Conservation (phyloP, 2,329 filamentous ascomycete species). For the Alternaria dauci region DNA sequence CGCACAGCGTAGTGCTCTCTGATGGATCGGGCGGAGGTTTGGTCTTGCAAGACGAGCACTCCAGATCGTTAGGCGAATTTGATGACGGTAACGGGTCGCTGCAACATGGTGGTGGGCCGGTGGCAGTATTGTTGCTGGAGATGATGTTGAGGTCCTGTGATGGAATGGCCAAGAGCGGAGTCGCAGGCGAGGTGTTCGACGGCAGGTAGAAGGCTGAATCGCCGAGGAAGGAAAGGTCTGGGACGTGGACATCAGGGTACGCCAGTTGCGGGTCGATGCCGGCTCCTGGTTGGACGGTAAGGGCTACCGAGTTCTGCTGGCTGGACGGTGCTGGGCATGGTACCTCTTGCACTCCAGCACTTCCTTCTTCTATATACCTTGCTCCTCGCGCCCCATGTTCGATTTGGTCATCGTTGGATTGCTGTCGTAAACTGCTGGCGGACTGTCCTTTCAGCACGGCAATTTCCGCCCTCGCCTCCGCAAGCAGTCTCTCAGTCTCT, state of each 20-base stretch:
- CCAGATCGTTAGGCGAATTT: conserved; percentile 19
- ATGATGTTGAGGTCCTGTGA: neutral
- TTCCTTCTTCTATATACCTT: neutral
- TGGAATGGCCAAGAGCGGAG: neutral
- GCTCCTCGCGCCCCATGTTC: neutral
- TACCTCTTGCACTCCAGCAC: neutral
- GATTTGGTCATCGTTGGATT: neutral
- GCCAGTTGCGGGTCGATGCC: conserved; percentile 11
- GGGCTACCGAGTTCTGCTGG: conserved; percentile 7
- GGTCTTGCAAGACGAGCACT: conserved; percentile 40
- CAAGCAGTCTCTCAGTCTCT: conserved; percentile 39
- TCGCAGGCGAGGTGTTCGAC: neutral
- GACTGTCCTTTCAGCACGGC: conserved; percentile 28
- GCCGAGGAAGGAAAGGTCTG: conserved; percentile 23
- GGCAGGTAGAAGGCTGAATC: conserved; percentile 1
- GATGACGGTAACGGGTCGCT: conserved; percentile 10
- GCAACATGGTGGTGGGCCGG: conserved; percentile 40
- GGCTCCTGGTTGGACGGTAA: conserved; percentile 2
- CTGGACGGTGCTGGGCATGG: neutral
- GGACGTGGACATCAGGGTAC: conserved; percentile 14
- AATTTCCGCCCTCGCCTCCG: conserved; percentile 38
- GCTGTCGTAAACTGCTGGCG: conserved; percentile 16
- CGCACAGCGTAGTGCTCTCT: conserved; percentile 47
- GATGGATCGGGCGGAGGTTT: conserved; percentile 36
- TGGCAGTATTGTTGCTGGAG: neutral